Evolutionary conservation across 2,329 filamentous ascomycete species (phyloP), one percentile per base, ranked within the genome.

Genomic region (Cercospora berteroae): DNA sequence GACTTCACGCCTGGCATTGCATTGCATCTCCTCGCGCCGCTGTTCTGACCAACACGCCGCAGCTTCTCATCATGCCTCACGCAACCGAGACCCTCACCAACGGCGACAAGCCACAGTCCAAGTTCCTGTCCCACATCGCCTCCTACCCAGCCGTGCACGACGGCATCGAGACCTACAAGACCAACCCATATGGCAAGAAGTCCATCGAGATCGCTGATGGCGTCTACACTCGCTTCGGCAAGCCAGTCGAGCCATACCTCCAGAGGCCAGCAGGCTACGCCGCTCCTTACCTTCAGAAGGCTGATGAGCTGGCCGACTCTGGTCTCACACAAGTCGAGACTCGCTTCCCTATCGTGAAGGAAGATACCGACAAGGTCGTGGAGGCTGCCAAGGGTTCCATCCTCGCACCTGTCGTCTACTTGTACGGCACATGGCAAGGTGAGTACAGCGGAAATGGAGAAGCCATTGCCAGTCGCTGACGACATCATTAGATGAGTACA

Each of bases 91-190:
- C 72, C 65, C 74, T 80, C 66, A 80, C 83, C 74, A 86, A 86
- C 77, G 83, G 83, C 76, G 81, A 83, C 70, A 79, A 80, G 77
- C 73, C 79, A 69, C 75, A 83, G 74, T 82, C 84, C 74, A 79
- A 84, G 69, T 85, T 84, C 72, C 62, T 77, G 67, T 73, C 69
- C 44, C 94, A 97, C 78, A 85, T 97, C 70, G 85, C 89, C 74
- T 90, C 89, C 72, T 97, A 96, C 81, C 94, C 94, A 48, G 81
- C 96, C 72, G 87, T 97, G 77, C 88, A 87, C 77, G 93, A 96
- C 80, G 83, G 89, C 76, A 88, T 97, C 80, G 83, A 87, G 69
- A 89, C 88, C 77, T 90, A 96, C 86, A 92, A 93, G 81, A 83
- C 87, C 77, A 92, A 94, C 82, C 89, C 92, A 60, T 90, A 92